phyloP scores from a whole-genome alignment of 208 protist genomes.

The Leishmania arabica region DNA sequence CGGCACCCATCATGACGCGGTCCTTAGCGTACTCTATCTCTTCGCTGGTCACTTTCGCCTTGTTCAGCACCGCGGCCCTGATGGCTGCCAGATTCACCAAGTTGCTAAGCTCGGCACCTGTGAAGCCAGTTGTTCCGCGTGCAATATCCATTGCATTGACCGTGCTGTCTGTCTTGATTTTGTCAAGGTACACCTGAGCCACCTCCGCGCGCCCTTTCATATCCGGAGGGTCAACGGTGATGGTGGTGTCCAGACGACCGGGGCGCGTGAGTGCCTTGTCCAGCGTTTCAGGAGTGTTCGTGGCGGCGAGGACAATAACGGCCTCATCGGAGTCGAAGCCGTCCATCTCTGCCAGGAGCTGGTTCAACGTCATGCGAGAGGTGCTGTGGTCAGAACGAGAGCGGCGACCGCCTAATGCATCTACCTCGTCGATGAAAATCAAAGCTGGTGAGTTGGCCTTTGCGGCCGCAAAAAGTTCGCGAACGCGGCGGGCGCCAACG shows the following conservation, averaged over 20 bases:
- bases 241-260: conserved; percentile 88
- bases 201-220: conserved; percentile 91
- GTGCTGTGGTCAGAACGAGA: conserved; percentile 63
- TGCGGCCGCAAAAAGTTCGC: conserved; percentile 95
- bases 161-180: conserved; percentile 68
- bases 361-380: conserved; percentile 96
- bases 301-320: conserved; percentile 97
- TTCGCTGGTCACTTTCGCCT: conserved; percentile 66
- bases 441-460: conserved; percentile 95
- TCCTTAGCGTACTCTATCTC: conserved; percentile 94
- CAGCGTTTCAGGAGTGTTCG: conserved; percentile 97
- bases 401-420: conserved; percentile 93
- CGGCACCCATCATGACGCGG: conserved; percentile 91
- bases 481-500: conserved; percentile 94
- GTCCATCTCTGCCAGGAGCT: conserved; percentile 97
- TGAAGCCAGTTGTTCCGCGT: conserved; percentile 89
- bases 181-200: conserved; percentile 86
- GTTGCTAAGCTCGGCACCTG: conserved; percentile 92
- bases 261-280: conserved; percentile 95
- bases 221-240: conserved; percentile 90
- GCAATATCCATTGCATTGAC: conserved; percentile 86
- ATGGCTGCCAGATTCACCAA: conserved; percentile 94
- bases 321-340: conserved; percentile 93
- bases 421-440: conserved; percentile 99
- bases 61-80: conserved; percentile 82